These are phyloP conservation scores for Papiliotrema flavescens DNA, from an alignment of 1,284 basidiomycete species.

Conservation along the genomic window DNA sequence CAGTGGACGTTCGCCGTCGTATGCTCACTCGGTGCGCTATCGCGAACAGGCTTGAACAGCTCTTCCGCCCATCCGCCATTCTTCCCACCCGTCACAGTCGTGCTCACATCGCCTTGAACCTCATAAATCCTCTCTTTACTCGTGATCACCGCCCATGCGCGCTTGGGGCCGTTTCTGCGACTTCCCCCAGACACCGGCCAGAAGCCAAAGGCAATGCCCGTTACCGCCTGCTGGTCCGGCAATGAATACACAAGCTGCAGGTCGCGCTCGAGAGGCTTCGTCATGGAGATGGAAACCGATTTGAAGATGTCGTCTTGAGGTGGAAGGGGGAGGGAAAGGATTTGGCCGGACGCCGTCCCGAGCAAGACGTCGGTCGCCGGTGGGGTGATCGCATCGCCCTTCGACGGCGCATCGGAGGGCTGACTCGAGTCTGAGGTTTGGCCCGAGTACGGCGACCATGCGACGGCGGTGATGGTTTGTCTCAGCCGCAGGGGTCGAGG, in stretches of 20 bases:
- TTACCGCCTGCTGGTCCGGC: constrained; percentile 72
- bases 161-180: constrained; percentile 15
- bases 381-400: constrained; percentile 31
- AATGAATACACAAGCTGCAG: constrained; percentile 74
- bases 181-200: constrained; percentile 30
- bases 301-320: constrained; percentile 88
- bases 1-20: constrained; percentile 9
- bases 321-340: constrained; percentile 71
- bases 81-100: constrained; percentile 32
- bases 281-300: constrained; percentile 53
- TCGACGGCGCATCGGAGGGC: constrained; percentile 8
- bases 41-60: constrained; percentile 69
- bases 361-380: constrained; percentile 57
- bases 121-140: constrained; percentile 90
- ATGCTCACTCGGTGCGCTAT: constrained; percentile 70
- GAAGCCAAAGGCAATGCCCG: constrained; percentile 75
- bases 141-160: constrained; percentile 66
- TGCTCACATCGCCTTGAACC: constrained; percentile 62
- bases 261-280: constrained; percentile 55
- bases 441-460: constrained; percentile 70
- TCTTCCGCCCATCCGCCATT: constrained; percentile 71
- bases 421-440: not conserved
- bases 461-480: constrained; percentile 85
- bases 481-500: constrained; percentile 76
- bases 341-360: constrained; percentile 75